Percentiles rank a stretch among this genome's conserved stretches.
These are phyloP conservation scores for Colletotrichum gigasporum DNA, from an alignment of 2,329 filamentous ascomycete species.

Conservation along the genomic window DNA sequence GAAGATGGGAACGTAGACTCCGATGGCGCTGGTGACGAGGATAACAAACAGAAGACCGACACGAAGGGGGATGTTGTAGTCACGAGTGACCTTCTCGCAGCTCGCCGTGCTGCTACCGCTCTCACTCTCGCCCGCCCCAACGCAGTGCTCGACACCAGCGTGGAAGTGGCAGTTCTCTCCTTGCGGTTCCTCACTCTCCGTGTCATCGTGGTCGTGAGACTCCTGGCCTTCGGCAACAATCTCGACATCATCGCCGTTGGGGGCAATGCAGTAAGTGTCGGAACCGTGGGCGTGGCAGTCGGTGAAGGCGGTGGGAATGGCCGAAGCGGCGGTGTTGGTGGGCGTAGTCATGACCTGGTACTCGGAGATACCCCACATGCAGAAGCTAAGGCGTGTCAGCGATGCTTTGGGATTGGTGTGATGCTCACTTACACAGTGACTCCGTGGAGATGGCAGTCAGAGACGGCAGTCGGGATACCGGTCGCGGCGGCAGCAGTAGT, in stretches of 20 bases:
- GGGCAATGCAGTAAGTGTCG: slow-evolving; percentile 69
- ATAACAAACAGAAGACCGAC: slow-evolving; percentile 79
- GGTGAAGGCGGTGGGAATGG: slow-evolving; percentile 69
- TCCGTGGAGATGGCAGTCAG: slow-evolving; percentile 53
- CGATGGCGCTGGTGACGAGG: slow-evolving; percentile 72
- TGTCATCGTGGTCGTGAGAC: slow-evolving; percentile 34
- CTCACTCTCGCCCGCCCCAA: slow-evolving; percentile 48
- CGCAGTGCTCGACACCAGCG: slow-evolving; percentile 72
- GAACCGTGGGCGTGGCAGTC: slow-evolving; percentile 70
- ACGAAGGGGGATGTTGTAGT: slow-evolving; percentile 75
- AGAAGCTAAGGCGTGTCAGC: slow-evolving; percentile 47
- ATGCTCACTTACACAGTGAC: slow-evolving; percentile 46
- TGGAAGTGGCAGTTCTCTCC: slow-evolving; percentile 76
- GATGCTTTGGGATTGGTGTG: neutral
- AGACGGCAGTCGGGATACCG: slow-evolving; percentile 46
- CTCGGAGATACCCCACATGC: slow-evolving; percentile 53
- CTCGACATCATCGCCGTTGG: slow-evolving; percentile 68
- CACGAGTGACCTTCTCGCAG: slow-evolving; percentile 56
- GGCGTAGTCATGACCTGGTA: slow-evolving; percentile 55
- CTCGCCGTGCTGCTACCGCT: slow-evolving; percentile 39
- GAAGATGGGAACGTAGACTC: slow-evolving; percentile 62
- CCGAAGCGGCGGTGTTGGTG: slow-evolving; percentile 58
- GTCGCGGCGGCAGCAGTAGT: slow-evolving; percentile 6
- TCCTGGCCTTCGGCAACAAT: slow-evolving; percentile 52
- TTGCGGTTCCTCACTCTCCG: slow-evolving; percentile 35